Base-by-base conservation (phyloP, 805 yeast species). In the Spathaspora gorwiae region DNA sequence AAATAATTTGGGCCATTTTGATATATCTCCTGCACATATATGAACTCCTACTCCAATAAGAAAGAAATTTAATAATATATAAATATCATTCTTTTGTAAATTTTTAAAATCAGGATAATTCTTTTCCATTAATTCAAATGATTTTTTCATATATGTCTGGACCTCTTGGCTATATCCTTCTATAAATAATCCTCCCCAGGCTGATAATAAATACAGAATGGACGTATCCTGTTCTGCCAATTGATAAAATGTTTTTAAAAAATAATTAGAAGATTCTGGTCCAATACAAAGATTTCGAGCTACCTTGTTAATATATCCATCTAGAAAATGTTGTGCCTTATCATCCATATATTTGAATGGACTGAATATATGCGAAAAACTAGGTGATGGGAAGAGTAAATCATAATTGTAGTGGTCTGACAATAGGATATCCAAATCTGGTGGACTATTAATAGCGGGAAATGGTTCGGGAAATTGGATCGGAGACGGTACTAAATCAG, bases 161-260 rank as follows among this genome's bases (percentile, higher is more conserved):
- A 51, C 53, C 13, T 44, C 47, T 7, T 39, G 43, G 27, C 48
- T 47, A 26, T 45, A 40, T 6, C 53, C 57, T 38, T 45, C 51
- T 9, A 40, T 33, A 45, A 52, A 50, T 5, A 54, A 38, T 5
- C 58, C 65, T 3, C 67, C 67, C 67, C 67, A 62, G 2, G 65
- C 56, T 1, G 64, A 56, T 14, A 62, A 26, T 1, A 58, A 57
- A 40, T 57, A 50, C 37, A 53, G 49, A 26, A 61, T 47, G 2
- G 59, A 42, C 41, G 57, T 62, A 36, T 59, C 57, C 15, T 46
- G 35, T 2, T 46, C 30, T 2, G 64, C 59, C 9, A 59, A 38
- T 12, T 47, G 40, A 40, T 52, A 48, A 33, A 54, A 62, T 2
- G 62, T 52, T 32, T 53, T 53, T n/a, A 51, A 34, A 36, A 62